Base-by-base conservation (phyloP, 1,139 yeast species). In the Sugiyamaella grinbergsii region DNA sequence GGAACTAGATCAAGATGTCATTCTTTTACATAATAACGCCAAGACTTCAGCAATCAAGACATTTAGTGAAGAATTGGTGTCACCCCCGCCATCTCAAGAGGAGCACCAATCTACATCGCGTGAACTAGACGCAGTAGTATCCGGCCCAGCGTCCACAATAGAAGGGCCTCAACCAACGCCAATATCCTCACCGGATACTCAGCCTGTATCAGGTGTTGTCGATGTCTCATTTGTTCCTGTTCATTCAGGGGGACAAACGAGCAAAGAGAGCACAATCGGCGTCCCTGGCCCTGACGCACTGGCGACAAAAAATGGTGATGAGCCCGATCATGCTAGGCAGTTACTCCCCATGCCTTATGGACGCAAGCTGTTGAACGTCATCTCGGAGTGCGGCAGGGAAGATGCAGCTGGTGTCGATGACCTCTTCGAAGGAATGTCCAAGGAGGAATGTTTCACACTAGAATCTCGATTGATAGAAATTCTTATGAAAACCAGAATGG, bases 381-480 rank as follows among this genome's bases (percentile, higher is more conserved):
- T 45, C 16, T 20, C 29, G n/a, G 37, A 36, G 11, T 16, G n/a
- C 22, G 43, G 31, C 22, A 46, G 53, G 53, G 36, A 28, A 10
- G 18, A 29, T 20, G 11, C 7, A 2, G 10, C 13, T 16, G 38
- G 28, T 26, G 2, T 20, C 8, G 33, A 39, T 10, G 42, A 47
- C n/a, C 39, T 37, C 3, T 52, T 39, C 20, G 46, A 42, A 5
- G 49, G 41, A 7, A 26, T 52, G 37, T 10, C 49, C 7, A 36
- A 32, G 28, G 43, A 40, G 5, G 53, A 49, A 8, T 47, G 53
- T 34, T 47, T 49, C 23, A 52, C 43, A 13, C 13, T 52, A 34
- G 52, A 49, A 24, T 28, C 49, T 11, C 36, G 29, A 13, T 31
- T 49, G 19, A 49, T 49, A 42, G 29, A 32, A 34, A n/a, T 42